phyloP scores from a whole-genome alignment of 2,329 filamentous ascomycete species.

The Trichoderma breve region DNA sequence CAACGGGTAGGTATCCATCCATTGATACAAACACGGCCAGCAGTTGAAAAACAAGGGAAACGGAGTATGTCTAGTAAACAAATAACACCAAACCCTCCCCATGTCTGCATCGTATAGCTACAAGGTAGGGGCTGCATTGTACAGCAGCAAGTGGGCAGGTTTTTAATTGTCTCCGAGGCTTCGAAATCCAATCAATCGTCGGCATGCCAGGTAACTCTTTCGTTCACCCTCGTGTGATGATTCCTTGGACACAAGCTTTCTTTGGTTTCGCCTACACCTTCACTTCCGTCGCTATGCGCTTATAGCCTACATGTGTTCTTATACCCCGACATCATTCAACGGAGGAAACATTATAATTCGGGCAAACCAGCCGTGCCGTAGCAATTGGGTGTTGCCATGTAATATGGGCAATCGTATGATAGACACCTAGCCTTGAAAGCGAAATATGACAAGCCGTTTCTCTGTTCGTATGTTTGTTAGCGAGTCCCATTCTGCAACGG shows the following conservation, averaged over 20 bases:
- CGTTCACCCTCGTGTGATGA: neutral
- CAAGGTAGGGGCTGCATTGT: neutral
- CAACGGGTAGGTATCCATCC: neutral
- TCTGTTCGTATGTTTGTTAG: neutral
- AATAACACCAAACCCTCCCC: neutral
- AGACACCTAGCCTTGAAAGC: neutral
- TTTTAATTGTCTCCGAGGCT: neutral
- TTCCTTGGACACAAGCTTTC: neutral
- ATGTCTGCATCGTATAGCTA: neutral
- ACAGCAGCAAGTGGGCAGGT: neutral
- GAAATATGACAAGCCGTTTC: neutral
- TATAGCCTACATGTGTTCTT: neutral
- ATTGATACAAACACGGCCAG: neutral
- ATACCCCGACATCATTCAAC: neutral
- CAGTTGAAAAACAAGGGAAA: neutral
- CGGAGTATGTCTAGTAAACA: neutral
- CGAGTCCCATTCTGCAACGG: neutral
- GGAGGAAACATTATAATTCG: neutral
- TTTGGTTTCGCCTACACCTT: neutral
- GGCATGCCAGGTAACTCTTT: neutral
- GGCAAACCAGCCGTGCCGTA: neutral
- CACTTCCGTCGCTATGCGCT: slow-evolving; percentile 2
- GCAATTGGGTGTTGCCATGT: neutral
- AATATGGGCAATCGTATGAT: neutral
- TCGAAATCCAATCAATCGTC: neutral